phyloP scores from a whole-genome alignment of 2,329 filamentous ascomycete species.

The Capronia coronata region DNA sequence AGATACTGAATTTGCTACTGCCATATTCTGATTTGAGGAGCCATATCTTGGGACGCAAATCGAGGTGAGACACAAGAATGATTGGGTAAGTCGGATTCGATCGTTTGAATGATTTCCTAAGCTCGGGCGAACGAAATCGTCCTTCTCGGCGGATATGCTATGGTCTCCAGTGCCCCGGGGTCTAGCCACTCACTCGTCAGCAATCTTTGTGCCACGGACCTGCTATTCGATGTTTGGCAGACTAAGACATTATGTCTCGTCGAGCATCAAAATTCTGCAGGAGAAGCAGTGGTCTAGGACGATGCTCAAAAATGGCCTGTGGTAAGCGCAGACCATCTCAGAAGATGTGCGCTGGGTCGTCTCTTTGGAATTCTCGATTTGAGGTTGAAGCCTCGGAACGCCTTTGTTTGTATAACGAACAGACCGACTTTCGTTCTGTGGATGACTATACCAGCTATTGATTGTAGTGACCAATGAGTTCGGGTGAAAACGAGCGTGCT shows the following conservation, averaged over 20 bases:
- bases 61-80: not conserved
- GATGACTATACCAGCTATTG: slow-evolving; percentile 1
- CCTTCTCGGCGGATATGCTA: not conserved
- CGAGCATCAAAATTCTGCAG: slow-evolving; percentile 1
- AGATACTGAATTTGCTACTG: not conserved
- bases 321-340: slow-evolving; percentile 1
- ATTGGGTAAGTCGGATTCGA: slow-evolving; percentile 2
- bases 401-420: slow-evolving; percentile 23
- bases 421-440: slow-evolving; percentile 4
- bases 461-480: slow-evolving; percentile 18
- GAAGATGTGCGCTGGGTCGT: not conserved
- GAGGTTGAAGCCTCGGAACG: slow-evolving; percentile 7
- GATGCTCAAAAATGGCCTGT: not conserved
- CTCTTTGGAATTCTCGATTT: slow-evolving; percentile 5
- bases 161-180: not conserved
- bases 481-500: slow-evolving; percentile 20
- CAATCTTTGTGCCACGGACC: slow-evolving; percentile 12
- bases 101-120: slow-evolving; percentile 11
- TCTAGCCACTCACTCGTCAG: slow-evolving; percentile 1
- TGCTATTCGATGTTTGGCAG: slow-evolving; percentile 14
- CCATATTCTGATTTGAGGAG: not conserved
- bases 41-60: not conserved
- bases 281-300: not conserved
- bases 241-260: slow-evolving; percentile 1
- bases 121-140: slow-evolving; percentile 10